Evolutionary conservation across 345 rosid genomes (phyloP).

Genomic region (Eucalyptus camaldulensis): DNA sequence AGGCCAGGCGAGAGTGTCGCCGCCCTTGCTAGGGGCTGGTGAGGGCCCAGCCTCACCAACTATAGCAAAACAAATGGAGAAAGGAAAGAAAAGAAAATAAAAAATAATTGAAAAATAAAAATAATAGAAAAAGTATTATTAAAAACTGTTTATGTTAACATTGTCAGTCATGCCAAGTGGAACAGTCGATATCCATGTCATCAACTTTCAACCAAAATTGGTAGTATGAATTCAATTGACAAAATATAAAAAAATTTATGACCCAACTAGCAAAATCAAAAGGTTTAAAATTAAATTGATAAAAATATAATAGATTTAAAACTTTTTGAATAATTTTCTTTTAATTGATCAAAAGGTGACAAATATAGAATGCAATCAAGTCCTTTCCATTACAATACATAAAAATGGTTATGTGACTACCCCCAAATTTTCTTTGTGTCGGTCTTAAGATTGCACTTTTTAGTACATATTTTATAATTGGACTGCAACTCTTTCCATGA

Average conservation of each 20-base stretch:
- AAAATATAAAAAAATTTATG: too few species aligned
- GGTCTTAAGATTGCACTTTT: not conserved
- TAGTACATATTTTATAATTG: not conserved
- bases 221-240: too few species aligned
- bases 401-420: not conserved
- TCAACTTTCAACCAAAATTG: too few species aligned
- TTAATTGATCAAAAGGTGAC: accelerated
- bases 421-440: not conserved
- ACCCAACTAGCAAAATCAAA: too few species aligned
- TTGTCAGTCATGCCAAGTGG: accelerated
- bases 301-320: accelerated
- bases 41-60: accelerated
- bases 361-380: not conserved
- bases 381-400: not conserved
- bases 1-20: accelerated
- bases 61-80: too few species aligned
- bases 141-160: too few species aligned
- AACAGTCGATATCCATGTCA: accelerated
- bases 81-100: accelerated
- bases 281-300: accelerated
- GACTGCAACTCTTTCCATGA: accelerated
- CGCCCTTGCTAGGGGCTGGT: too few species aligned
- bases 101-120: too few species aligned
- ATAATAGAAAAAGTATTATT: accelerated
- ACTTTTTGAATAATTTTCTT: accelerated